A percentile compares a stretch with the other conserved stretches of the same genome.
These are phyloP conservation scores for Fusarium abutilonis DNA, from an alignment of 2,329 filamentous ascomycete species.

Conservation along the genomic window DNA sequence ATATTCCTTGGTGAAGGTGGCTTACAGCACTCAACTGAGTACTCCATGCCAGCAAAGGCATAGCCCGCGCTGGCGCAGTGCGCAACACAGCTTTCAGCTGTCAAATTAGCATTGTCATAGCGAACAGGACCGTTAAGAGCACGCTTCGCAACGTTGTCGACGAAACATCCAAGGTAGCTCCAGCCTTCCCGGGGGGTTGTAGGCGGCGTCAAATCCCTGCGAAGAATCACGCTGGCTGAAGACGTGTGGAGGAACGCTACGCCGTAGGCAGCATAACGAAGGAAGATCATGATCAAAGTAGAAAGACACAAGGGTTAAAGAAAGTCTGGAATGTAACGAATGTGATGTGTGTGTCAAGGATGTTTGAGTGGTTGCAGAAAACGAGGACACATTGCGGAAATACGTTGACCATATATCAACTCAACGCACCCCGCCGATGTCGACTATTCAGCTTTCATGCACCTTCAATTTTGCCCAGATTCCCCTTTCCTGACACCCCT, in stretches of 20 bases:
- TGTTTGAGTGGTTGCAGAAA: slow-evolving; percentile 14
- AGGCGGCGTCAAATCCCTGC: slow-evolving; percentile 38
- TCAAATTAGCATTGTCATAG: slow-evolving; percentile 46
- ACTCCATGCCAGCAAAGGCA: slow-evolving; percentile 61
- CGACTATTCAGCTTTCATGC: slow-evolving; percentile 2
- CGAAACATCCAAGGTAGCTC: slow-evolving; percentile 42
- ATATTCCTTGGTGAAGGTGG: neutral
- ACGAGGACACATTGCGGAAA: slow-evolving; percentile 7
- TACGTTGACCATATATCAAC: slow-evolving; percentile 33
- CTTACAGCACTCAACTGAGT: slow-evolving; percentile 59
- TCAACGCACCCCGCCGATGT: neutral
- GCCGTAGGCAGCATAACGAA: slow-evolving; percentile 32
- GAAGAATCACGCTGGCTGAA: slow-evolving; percentile 35
- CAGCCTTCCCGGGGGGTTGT: slow-evolving; percentile 32
- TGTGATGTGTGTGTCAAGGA: slow-evolving; percentile 9
- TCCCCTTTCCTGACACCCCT: slow-evolving; percentile 1
- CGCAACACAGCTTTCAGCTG: slow-evolving; percentile 56
- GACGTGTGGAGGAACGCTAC: slow-evolving; percentile 36
- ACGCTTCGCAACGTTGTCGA: slow-evolving; percentile 38
- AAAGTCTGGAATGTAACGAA: slow-evolving; percentile 20
- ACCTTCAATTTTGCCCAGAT: slow-evolving; percentile 10
- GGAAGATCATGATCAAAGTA: slow-evolving; percentile 19
- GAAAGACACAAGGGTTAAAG: slow-evolving; percentile 4
- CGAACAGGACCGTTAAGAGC: slow-evolving; percentile 35
- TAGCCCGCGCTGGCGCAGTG: slow-evolving; percentile 57